Evolutionary conservation across 1,284 basidiomycete genomes (phyloP), one percentile per base, ranked within the genome.

Genomic region (Mrakiaceae sp.): DNA sequence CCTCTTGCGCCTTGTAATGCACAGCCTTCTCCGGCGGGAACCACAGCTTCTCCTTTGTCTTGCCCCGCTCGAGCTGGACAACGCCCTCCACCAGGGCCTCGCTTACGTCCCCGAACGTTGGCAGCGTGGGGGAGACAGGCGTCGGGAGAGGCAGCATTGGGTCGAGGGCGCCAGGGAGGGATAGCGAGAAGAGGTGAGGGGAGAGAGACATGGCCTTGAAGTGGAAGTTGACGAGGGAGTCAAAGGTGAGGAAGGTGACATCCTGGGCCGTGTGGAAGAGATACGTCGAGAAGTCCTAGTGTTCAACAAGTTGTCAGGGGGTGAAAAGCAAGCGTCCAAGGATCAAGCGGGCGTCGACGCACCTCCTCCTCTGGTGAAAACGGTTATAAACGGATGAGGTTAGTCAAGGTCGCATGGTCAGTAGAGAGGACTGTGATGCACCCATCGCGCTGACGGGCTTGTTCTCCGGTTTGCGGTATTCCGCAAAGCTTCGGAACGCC

Each of bases 161-260:
- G 56, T 63, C 50, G 40, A 58, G 43, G 8, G 62, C 42, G 5
- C 16, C 27, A 3, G 55, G n/a, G 50, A 40, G n/a, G 27, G n/a
- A 39, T 16, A 64, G 48, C 5, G 58, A 48, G 27, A 48, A 42
- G 14, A 60, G 63, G 12, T 44, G 3, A 9, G 63, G 63, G n/a
- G 58, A 54, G 7, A 64, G 63, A 14, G 52, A 44, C 3, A 54
- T 27, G 11, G 58, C 49, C 44, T 55, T 27, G 52, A 64, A 64
- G 54, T 64, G 58, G 7, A 52, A 44, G n/a, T n/a, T 9, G 5
- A 50, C 39, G 39, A 65, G 46, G 42, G 64, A 40, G 51, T 65
- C 60, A n/a, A 27, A 59, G 48, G 52, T 44, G 58, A 64, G 56
- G 63, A 64, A 60, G 27, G 64, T 65, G 52, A 65, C 40, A 9